Evolutionary conservation across 257 asterid genomes (phyloP).

Genomic region (Pogostemon cablin): DNA sequence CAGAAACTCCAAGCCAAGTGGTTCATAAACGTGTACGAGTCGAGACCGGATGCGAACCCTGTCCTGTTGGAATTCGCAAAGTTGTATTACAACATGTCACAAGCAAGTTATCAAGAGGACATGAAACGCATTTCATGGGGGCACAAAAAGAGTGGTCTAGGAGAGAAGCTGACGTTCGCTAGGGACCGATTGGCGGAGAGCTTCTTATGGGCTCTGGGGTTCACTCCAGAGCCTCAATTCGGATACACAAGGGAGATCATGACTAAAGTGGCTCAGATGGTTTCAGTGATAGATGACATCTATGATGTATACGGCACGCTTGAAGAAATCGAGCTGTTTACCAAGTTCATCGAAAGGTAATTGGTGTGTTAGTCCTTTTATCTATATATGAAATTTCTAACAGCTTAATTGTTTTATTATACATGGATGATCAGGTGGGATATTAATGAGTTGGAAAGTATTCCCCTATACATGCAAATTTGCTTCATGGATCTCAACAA

Average conservation of each 20-base stretch:
- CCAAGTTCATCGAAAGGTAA: conserved; percentile 46
- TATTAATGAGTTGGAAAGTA: not conserved
- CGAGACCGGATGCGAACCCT: conserved; percentile 16
- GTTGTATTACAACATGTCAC: conserved; percentile 41
- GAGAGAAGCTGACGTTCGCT: conserved; percentile 43
- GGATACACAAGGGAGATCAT: conserved; percentile 38
- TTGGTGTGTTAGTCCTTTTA: not conserved
- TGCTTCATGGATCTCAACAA: not conserved
- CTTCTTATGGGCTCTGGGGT: conserved; percentile 52
- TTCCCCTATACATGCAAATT: not conserved
- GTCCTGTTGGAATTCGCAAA: conserved; percentile 41
- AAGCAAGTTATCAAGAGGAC: conserved; percentile 44
- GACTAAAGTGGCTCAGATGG: conserved; percentile 32
- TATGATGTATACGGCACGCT: conserved; percentile 56
- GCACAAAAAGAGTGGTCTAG: conserved; percentile 38
- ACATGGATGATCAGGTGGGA: not conserved
- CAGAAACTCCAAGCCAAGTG: conserved; percentile 49
- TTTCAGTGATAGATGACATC: conserved; percentile 45
- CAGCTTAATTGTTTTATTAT: not conserved
- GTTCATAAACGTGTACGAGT: conserved; percentile 43
- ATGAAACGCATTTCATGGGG: conserved; percentile 34
- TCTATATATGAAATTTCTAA: not conserved
- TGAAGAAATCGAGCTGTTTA: conserved; percentile 49
- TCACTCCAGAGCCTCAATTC: conserved; percentile 36
- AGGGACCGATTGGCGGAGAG: conserved; percentile 52